These are phyloP conservation scores for Acephala macrosclerotiorum DNA, from an alignment of 2,329 filamentous ascomycete species.

Conservation along the genomic window DNA sequence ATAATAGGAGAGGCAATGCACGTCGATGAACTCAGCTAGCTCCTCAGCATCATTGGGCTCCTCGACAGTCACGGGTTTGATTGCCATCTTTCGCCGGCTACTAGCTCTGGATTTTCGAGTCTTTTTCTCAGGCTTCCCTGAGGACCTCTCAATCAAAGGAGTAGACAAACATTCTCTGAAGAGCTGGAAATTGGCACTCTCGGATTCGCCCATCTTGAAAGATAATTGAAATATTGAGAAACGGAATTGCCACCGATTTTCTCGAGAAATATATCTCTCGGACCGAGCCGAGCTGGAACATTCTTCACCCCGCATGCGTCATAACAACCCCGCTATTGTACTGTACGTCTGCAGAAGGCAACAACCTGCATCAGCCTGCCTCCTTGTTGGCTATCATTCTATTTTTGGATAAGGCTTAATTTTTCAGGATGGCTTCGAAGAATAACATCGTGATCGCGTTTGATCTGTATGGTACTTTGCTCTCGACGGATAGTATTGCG, in stretches of 20 bases:
- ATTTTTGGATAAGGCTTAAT: neutral
- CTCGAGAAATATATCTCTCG: neutral
- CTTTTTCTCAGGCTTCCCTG: constrained; percentile 48
- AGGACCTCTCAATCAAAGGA: constrained; percentile 68
- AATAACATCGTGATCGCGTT: constrained; percentile 66
- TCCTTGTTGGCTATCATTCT: neutral
- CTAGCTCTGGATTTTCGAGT: constrained; percentile 50
- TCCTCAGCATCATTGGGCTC: constrained; percentile 58
- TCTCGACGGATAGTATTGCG: constrained; percentile 75
- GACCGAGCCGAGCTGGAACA: constrained; percentile 6
- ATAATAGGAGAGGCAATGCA: constrained; percentile 17
- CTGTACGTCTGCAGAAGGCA: neutral
- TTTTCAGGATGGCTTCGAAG: constrained; percentile 36
- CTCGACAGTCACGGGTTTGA: constrained; percentile 31
- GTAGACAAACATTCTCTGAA: constrained; percentile 80
- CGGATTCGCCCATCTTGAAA: constrained; percentile 34
- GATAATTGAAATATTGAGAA: neutral
- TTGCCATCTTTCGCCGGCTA: constrained; percentile 33
- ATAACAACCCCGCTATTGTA: constrained; percentile 1
- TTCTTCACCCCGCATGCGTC: constrained; percentile 18
- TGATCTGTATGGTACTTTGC: constrained; percentile 77
- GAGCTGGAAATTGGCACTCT: constrained; percentile 65
- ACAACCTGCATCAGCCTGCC: neutral
- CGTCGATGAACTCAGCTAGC: constrained; percentile 74
- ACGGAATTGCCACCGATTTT: neutral